Base-by-base conservation (phyloP, 2,329 filamentous ascomycete genomes). In the Xylaria sp. region DNA sequence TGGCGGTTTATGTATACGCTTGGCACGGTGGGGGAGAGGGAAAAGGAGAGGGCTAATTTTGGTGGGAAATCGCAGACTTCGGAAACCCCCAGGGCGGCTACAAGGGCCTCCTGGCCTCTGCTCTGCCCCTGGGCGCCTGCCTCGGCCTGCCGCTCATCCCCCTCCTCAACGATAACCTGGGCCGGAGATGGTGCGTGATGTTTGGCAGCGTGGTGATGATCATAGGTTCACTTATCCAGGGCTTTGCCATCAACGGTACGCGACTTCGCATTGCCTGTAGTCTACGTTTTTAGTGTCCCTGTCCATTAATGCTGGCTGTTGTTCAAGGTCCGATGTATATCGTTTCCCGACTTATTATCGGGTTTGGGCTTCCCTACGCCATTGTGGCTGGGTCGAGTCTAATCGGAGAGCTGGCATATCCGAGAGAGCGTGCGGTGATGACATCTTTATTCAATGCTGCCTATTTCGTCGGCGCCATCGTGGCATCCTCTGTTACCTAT, bases 391-490 rank as follows among this genome's bases (percentile, higher is more conserved):
- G 80, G 4, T 80, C 83, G 1, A 76, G 79, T 29, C 69, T 86
- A 45, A 81, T 86, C 22, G 83, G 82, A 68, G 84, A 86, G 64
- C 71, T 86, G 21, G 82, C 77, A 1, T 79, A 86, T 63, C 83
- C 83, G 2, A 85, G 83, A 64, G 82, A 86, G 67, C 80, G 84
- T 56, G 74, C 82, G 0, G 73, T 81, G n/a, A 61, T 86, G 48
- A 84, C 80, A 1, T 82, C 80, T 6, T 71, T 85, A 1, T 85
- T 84, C 70, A 84, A 85, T 62, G 78, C 81, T 1, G 82, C 78
- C 1, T 83, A 81, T 66, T 84, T 81, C 56, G 71, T 84, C 53
- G 81, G 82, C 24, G 71, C 75, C 29, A 82, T 84, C 41, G 61
- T 73, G 2, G 77, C 80, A 0, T 77, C 79, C 1, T 75, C 72